Evolutionary conservation across 257 asterid genomes (phyloP).

Genomic region (Solanum ossicruentum): DNA sequence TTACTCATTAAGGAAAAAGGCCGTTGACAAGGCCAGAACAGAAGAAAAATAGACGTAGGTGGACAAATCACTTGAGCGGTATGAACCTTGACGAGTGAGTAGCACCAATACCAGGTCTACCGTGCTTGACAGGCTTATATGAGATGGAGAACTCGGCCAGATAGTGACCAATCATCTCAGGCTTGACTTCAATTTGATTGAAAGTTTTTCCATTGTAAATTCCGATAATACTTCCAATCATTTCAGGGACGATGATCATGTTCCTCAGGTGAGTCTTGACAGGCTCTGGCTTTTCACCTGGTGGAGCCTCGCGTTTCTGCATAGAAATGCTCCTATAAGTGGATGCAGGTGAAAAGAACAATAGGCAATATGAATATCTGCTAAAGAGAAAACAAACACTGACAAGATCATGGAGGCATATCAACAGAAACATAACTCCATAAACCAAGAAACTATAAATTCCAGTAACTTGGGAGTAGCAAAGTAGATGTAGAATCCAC

Average conservation of each 20-base stretch:
- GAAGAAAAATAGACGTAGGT: neutral
- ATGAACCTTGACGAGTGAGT: constrained; percentile 92
- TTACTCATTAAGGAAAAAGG: neutral
- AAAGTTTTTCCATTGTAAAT: constrained; percentile 77
- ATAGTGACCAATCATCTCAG: constrained; percentile 80
- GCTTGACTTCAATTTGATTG: constrained; percentile 76
- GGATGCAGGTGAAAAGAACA: neutral
- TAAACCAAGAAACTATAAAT: neutral
- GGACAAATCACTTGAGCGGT: constrained; percentile 51
- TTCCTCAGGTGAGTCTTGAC: constrained; percentile 71
- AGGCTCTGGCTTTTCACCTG: constrained; percentile 72
- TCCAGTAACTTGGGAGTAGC: neutral
- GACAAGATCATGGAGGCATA: neutral
- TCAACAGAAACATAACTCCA: neutral
- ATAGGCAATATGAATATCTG: neutral
- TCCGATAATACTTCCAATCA: constrained; percentile 80
- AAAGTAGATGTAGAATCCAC: neutral
- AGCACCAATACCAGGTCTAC: constrained; percentile 93
- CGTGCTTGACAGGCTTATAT: constrained; percentile 86
- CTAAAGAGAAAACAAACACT: neutral
- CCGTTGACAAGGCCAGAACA: neutral
- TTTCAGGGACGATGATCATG: constrained; percentile 83
- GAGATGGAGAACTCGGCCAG: constrained; percentile 79
- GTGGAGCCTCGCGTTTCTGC: constrained; percentile 76
- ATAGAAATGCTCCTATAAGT: neutral